phyloP scores from a whole-genome alignment of 805 yeast genomes.

The Yarrowia sp. region DNA sequence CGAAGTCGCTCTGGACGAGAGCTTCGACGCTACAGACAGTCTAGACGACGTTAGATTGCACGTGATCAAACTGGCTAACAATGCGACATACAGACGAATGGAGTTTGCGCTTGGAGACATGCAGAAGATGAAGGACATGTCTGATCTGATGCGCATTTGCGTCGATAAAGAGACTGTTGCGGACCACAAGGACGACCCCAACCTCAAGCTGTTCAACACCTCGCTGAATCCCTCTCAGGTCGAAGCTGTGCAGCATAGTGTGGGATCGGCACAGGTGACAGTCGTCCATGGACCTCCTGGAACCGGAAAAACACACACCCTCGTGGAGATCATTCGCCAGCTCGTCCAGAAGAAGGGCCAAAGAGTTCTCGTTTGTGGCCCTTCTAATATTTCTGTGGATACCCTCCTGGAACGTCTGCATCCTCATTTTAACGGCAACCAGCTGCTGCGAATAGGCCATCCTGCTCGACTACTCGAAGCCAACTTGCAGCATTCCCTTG shows the following conservation, averaged over 20 bases:
- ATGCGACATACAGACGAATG: conserved; percentile 53
- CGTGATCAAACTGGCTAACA: conserved; percentile 58
- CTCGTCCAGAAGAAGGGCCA: conserved; percentile 48
- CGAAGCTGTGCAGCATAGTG: conserved; percentile 65
- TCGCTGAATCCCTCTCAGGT: conserved; percentile 67
- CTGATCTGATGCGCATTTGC: conserved; percentile 47
- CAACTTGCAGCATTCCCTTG: conserved; percentile 71
- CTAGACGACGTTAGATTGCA: conserved; percentile 48
- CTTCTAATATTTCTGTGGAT: conserved; percentile 90
- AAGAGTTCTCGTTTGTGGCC: conserved; percentile 83
- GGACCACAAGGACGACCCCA: conserved; percentile 20
- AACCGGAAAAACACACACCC: conserved; percentile 80
- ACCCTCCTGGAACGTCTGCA: conserved; percentile 77
- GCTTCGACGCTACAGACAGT: conserved; percentile 50
- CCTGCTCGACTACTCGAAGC: conserved; percentile 76
- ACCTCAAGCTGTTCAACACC: conserved; percentile 44
- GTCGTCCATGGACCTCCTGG: conserved; percentile 83
- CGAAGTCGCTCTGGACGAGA: conserved; percentile 60
- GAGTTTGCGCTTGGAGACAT: conserved; percentile 69
- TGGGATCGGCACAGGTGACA: conserved; percentile 48
- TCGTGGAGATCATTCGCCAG: conserved; percentile 79
- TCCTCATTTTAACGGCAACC: conserved; percentile 44
- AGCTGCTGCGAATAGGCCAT: conserved; percentile 83
- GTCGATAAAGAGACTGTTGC: conserved; percentile 39
- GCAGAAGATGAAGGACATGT: conserved; percentile 45